Evolutionary conservation across 441 rosid species (phyloP), one percentile per base, ranked within the genome.

Genomic region (Mallotus japonicus): DNA sequence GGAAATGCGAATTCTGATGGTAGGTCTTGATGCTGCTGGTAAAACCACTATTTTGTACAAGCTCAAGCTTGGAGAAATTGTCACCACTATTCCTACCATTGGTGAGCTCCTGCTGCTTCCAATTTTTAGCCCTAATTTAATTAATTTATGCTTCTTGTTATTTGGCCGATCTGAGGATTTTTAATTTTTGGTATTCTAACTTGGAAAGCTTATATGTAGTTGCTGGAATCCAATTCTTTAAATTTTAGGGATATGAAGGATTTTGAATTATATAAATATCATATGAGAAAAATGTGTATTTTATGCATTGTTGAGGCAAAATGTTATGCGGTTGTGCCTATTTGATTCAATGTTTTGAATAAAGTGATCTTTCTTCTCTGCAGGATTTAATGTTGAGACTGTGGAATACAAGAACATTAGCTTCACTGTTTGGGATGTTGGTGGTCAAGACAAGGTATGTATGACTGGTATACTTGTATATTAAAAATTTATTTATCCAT

Each of bases 21-120:
- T 91, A 64, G 97, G 97, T 77, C 95, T 91, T 65, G 97, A 89
- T 80, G 95, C 97, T 22, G 93, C 95, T 77, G 97, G 95, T 87
- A 91, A 91, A 85, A 89, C 97, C 58, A 89, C 97, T 62, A 89
- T 91, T 54, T 71, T 91, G 80, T 91, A 91, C 87, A 91, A 89
- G 89, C 89, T 91, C 82, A 91, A 91, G 87, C 96, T 91, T 19
- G 93, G 96, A 55, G 96, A 91, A 82, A 87, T 91, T 24, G 96
- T 89, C 81, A 91, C 96, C 81, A 91, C 93, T 1, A 73, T 73
- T 13, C 76, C 76, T 11, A 73, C 76, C 64, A 73, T 73, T 19
- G 76, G 76, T 73, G 24, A 53, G 60, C 71, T 67, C 4, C 46
- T 17, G 17, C 40, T 67, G 20, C 53, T 3, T 63, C 32, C 40